A percentile compares a stretch with the other conserved stretches of the same genome.
phyloP scores from a whole-genome alignment of 2,329 filamentous ascomycete species.

The Fusarium miscanthi region DNA sequence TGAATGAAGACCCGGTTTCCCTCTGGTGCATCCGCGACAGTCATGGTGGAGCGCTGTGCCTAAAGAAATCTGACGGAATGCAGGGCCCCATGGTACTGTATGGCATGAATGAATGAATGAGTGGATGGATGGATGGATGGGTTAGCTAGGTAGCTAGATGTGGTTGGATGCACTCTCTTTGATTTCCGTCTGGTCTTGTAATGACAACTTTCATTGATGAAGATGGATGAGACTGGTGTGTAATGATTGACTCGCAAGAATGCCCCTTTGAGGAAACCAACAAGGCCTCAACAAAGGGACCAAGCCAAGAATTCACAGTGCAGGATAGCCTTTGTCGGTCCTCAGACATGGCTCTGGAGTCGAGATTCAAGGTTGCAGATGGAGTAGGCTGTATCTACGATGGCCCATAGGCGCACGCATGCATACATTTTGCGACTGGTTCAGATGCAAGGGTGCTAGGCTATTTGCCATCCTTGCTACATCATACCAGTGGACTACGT shows the following conservation, averaged over 20 bases:
- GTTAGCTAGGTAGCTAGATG: not conserved
- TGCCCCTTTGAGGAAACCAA: constrained; percentile 3
- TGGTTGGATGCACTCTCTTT: not conserved
- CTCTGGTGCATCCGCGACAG: not conserved
- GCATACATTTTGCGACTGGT: not conserved
- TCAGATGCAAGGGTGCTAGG: not conserved
- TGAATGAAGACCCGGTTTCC: not conserved
- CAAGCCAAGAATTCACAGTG: not conserved
- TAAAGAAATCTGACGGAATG: not conserved
- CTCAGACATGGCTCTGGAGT: not conserved
- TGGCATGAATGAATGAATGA: not conserved
- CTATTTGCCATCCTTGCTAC: not conserved
- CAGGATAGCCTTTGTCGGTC: not conserved
- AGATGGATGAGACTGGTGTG: not conserved
- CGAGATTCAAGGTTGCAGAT: not conserved
- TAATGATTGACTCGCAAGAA: constrained; percentile 20
- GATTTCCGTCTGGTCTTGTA: not conserved
- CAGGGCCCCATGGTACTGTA: not conserved
- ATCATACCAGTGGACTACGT: not conserved
- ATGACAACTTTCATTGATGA: not conserved
- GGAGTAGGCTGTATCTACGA: not conserved
- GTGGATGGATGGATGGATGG: not conserved
- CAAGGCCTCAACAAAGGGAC: not conserved
- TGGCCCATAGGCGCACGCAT: not conserved
- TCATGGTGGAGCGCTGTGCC: not conserved